Evolutionary conservation across 306 rosid species (phyloP).

Genomic region (Sindora glabra): DNA sequence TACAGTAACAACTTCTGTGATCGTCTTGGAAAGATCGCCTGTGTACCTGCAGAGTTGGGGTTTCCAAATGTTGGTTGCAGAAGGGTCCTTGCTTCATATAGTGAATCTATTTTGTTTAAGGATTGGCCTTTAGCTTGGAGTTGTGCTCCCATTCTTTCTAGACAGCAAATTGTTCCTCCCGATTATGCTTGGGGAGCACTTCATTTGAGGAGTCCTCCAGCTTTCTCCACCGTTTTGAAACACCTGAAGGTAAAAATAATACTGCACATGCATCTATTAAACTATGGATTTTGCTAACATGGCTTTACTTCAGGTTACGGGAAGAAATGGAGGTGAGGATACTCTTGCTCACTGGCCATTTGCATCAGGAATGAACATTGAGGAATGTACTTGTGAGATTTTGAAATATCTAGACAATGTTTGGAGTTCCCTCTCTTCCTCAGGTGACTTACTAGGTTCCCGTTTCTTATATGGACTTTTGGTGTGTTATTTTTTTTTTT

Average conservation of each 20-base stretch:
- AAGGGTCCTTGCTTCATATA: conserved; percentile 83
- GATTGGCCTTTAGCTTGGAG: conserved; percentile 99
- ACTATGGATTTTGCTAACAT: too few relatives aligned
- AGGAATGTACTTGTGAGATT: conserved; percentile 81
- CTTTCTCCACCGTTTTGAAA: conserved; percentile 66
- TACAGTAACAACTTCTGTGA: conserved; percentile 85
- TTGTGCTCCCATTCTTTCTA: conserved; percentile 79
- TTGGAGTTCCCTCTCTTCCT: conserved; percentile 74
- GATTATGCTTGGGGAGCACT: conserved; percentile 91
- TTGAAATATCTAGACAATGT: conserved; percentile 72
- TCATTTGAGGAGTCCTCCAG: conserved; percentile 82
- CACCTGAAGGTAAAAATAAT: conserved; percentile 64
- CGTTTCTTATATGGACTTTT: too few relatives aligned
- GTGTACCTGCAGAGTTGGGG: conserved; percentile 86
- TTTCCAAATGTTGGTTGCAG: conserved; percentile 76
- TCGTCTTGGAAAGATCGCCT: conserved; percentile 71
- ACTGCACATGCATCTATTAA: too few relatives aligned
- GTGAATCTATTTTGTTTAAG: conserved; percentile 69
- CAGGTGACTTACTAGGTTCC: conserved; percentile 47
- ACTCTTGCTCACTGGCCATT: conserved; percentile 97
- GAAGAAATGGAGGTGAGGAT: conserved; percentile 90
- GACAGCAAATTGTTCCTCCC: conserved; percentile 63
- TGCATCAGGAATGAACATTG: conserved; percentile 73
- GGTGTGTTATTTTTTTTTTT: too few relatives aligned
- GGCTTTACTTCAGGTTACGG: conserved; percentile 47